Percentiles rank a stretch among this genome's conserved stretches.
Conservation (phyloP, 2,329 filamentous ascomycete species). For the Fusarium sp. region DNA sequence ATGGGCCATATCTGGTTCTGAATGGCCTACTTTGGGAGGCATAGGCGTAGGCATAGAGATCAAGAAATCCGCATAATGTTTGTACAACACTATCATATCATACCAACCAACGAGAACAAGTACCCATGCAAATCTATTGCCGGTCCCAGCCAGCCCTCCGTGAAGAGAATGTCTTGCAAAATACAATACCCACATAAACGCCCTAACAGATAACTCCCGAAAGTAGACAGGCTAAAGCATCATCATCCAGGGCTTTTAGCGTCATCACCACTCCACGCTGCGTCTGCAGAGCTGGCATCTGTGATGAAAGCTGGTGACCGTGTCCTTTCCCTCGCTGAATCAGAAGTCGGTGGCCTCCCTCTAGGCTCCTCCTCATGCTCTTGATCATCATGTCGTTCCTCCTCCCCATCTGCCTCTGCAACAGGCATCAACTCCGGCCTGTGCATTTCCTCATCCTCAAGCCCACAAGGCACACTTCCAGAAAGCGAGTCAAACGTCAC, state of each 20-base stretch:
- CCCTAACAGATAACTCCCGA: constrained; percentile 31
- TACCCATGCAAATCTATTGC: constrained; percentile 44
- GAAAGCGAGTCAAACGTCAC: constrained; percentile 56
- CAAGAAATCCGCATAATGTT: constrained; percentile 38
- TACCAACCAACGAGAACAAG: constrained; percentile 28
- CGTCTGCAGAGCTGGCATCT: constrained; percentile 47
- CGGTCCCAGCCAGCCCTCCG: constrained; percentile 19
- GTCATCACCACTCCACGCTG: constrained; percentile 38
- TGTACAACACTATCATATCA: constrained; percentile 33
- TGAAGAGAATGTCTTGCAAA: constrained; percentile 38
- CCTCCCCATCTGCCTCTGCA: constrained; percentile 35
- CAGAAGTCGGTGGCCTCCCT: constrained; percentile 31
- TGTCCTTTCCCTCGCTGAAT: constrained; percentile 24
- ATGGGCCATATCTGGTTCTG: constrained; percentile 25
- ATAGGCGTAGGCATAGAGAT: constrained; percentile 21
- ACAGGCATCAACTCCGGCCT: constrained; percentile 41
- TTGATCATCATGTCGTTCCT: constrained; percentile 19
- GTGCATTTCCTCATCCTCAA: constrained; percentile 37
- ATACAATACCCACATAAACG: constrained; percentile 37
- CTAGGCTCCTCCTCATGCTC: constrained; percentile 33
- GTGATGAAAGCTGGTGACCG: constrained; percentile 45
- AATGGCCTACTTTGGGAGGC: constrained; percentile 38
- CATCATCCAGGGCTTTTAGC: constrained; percentile 15
- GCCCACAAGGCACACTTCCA: constrained; percentile 32
- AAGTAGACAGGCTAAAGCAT: background rate